Evolutionary conservation across 371 early-diverging fungal species (phyloP).

Genomic region (Mortierella sp.): DNA sequence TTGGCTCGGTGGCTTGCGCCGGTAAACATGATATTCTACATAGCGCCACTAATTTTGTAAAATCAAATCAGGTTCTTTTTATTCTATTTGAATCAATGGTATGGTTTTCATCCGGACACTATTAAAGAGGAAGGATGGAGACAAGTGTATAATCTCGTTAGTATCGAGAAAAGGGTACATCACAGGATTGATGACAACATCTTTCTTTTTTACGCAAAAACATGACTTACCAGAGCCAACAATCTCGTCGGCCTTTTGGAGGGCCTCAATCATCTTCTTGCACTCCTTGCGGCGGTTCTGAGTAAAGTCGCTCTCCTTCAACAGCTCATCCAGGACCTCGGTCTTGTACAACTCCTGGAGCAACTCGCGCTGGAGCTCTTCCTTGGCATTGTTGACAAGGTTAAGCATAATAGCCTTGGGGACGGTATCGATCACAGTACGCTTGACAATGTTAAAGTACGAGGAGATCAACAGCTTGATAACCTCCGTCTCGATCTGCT

Average conservation of each 20-base stretch:
- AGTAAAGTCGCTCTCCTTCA: slow-evolving; percentile 96
- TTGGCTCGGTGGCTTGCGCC: slow-evolving; percentile 1
- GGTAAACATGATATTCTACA: neutral
- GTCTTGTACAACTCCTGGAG: slow-evolving; percentile 96
- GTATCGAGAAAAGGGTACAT: neutral
- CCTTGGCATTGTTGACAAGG: slow-evolving; percentile 92
- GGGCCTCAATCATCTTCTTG: slow-evolving; percentile 97
- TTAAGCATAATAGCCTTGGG: slow-evolving; percentile 99
- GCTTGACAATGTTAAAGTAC: slow-evolving; percentile 98
- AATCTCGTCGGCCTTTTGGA: slow-evolving; percentile 96
- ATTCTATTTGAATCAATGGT: neutral
- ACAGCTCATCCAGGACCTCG: slow-evolving; percentile 89
- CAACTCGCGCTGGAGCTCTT: slow-evolving; percentile 95
- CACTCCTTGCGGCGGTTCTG: slow-evolving; percentile 94
- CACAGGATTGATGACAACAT: neutral
- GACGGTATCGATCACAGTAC: slow-evolving; percentile 97
- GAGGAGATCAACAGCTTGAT: slow-evolving; percentile 97
- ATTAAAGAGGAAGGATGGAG: neutral
- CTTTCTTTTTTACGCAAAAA: neutral
- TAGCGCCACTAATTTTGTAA: slow-evolving; percentile 7
- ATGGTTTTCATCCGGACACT: slow-evolving; percentile 16
- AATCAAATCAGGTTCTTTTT: neutral
- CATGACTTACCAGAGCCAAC: slow-evolving; percentile 65
- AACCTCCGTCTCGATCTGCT: slow-evolving; percentile 97
- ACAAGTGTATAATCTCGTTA: neutral